Percentiles rank a stretch among this genome's conserved stretches.
Evolutionary conservation across 306 rosid species (phyloP).

Genomic region (Pyrus pyrifolia): DNA sequence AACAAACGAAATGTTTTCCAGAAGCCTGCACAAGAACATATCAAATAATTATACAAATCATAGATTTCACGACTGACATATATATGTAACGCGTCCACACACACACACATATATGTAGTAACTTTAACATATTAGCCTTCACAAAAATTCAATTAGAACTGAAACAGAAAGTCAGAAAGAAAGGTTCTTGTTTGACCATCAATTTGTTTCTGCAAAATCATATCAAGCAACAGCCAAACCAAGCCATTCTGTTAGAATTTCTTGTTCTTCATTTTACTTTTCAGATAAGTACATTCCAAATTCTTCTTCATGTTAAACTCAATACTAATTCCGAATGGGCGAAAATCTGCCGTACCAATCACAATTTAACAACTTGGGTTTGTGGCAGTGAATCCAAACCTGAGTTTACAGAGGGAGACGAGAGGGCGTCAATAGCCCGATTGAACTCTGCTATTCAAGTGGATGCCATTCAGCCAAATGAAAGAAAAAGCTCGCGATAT

Average conservation of each 20-base stretch:
- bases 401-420: constrained; percentile 24
- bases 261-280: neutral
- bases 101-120: neutral
- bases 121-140: constrained; percentile 18
- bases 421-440: constrained; percentile 60
- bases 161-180: neutral
- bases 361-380: neutral
- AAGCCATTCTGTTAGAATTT: neutral
- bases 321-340: neutral
- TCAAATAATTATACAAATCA: neutral
- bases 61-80: neutral
- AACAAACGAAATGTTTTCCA: constrained; percentile 18
- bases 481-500: constrained; percentile 40
- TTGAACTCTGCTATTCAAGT: constrained; percentile 48
- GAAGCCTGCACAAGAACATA: constrained; percentile 29
- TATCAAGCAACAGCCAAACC: neutral
- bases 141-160: neutral
- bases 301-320: neutral
- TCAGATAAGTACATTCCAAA: neutral
- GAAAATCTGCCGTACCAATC: neutral
- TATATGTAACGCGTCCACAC: neutral
- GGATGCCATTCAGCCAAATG: constrained; percentile 99
- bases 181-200: neutral
- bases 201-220: neutral
- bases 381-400: constrained; percentile 35